Evolutionary conservation across 345 rosid genomes (phyloP).

Genomic region (Eutrema yunnanense): DNA sequence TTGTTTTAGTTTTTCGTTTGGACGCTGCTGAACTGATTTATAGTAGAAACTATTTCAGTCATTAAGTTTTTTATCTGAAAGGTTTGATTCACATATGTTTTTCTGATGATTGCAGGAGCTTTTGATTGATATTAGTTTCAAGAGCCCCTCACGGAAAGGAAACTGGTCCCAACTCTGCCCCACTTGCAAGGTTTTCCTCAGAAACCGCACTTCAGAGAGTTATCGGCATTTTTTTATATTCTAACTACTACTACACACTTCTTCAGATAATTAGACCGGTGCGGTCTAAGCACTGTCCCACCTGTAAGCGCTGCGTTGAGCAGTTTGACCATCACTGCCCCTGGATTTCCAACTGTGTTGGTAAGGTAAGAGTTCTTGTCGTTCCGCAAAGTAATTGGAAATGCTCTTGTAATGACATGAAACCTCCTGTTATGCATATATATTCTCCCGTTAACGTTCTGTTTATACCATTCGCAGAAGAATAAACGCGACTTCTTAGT

Average conservation of each 20-base stretch:
- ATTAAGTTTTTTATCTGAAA: background rate
- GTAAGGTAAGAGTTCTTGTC: conserved; percentile 53
- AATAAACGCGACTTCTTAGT: conserved; percentile 86
- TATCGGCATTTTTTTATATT: background rate
- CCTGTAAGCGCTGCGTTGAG: conserved; percentile 82
- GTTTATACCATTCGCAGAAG: conserved; percentile 41
- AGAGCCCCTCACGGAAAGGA: conserved; percentile 73
- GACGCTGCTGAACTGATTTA: background rate
- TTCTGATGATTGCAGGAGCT: conserved; percentile 55
- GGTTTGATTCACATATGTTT: background rate
- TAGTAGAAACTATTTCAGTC: background rate
- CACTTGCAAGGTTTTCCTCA: conserved; percentile 81
- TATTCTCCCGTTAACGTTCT: too few species aligned
- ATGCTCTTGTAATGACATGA: background rate
- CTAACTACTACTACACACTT: background rate
- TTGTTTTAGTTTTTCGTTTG: background rate
- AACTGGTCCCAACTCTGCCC: conserved; percentile 99
- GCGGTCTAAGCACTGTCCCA: conserved; percentile 91
- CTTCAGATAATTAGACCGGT: conserved; percentile 88
- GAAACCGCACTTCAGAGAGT: background rate
- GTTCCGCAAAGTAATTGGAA: background rate
- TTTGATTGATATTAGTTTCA: conserved; percentile 59
- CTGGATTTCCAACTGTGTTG: conserved; percentile 98
- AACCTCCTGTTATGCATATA: background rate
- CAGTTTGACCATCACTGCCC: conserved; percentile 99